Evolutionary conservation across 2,329 filamentous ascomycete species (phyloP).

Genomic region (Ophiostoma triangulosporum): DNA sequence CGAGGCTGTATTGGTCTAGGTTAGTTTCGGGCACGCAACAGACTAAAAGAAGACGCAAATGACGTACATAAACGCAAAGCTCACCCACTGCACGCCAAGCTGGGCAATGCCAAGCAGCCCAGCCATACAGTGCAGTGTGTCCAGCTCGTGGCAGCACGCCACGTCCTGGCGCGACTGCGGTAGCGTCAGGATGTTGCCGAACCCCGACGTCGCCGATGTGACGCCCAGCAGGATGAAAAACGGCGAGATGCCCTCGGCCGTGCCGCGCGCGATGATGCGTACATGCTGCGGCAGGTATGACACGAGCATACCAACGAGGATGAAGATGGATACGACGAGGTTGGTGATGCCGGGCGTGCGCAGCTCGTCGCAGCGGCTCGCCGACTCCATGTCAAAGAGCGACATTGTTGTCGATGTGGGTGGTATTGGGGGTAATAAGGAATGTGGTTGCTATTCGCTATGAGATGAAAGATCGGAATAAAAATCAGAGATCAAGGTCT

Average conservation of each 20-base stretch:
- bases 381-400: slow-evolving; percentile 11
- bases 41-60: background rate
- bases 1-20: slow-evolving; percentile 44
- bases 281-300: slow-evolving; percentile 93
- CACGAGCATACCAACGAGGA: slow-evolving; percentile 75
- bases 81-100: slow-evolving; percentile 81
- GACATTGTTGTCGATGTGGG: background rate
- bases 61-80: slow-evolving; percentile 79
- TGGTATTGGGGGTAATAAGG: background rate
- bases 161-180: slow-evolving; percentile 75
- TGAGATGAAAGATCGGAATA: background rate
- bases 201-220: slow-evolving; percentile 74
- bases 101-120: slow-evolving; percentile 81
- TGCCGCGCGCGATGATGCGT: slow-evolving; percentile 73
- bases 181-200: slow-evolving; percentile 83
- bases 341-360: slow-evolving; percentile 40
- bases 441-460: background rate
- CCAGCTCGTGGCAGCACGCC: slow-evolving; percentile 71
- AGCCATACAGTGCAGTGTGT: slow-evolving; percentile 68
- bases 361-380: slow-evolving; percentile 34
- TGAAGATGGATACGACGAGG: slow-evolving; percentile 42
- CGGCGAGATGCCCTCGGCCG: slow-evolving; percentile 87
- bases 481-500: background rate
- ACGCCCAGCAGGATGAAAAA: slow-evolving; percentile 92
- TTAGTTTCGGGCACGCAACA: background rate